Evolutionary conservation across 169 alveolate genomes (phyloP), one percentile per base, ranked within the genome.

Genomic region (Plasmodium malariae): DNA sequence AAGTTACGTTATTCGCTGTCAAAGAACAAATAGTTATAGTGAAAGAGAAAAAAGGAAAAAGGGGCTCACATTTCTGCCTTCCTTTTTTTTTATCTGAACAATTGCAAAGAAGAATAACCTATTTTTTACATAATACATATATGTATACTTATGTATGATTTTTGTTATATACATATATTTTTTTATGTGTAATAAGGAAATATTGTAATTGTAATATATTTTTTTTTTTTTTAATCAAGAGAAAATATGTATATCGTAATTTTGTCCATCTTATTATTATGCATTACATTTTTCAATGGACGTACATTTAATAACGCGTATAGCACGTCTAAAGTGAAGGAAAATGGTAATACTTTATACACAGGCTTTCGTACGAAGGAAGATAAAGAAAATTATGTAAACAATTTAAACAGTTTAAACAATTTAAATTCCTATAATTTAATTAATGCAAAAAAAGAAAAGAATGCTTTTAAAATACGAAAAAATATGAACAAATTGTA

Each of bases 401-500:
- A 24, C 14, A 17, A 59, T 34, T 32, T 32, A 12, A 57, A 17
- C 43, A 43, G 5, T 21, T 5, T 21, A 57, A 74, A 45, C 21
- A 24, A 71, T 21, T 55, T 55, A 6, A 45, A 11, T 54, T 30
- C n/a, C 17, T 21, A 69, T 1, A 43, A 57, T 28, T 17, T 28
- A 45, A 45, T 11, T 36, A 73, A 54, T 26, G 17, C 55, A 14
- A 73, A 63, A 55, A 65, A 45, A 24, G 80, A 65, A 36, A 80
- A 40, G 37, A 34, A 54, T 80, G 17, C 21, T 28, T 34, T 55
- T 17, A 80, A 80, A 69, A 65, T 65, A 24, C 63, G 68, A 37
- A 65, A 51, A 68, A 65, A 80, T 34, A 21, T 65, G 68, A 65
- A 80, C 40, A 80, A 54, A 11, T 65, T 80, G 30, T 65, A 37